Evolutionary conservation across 176 grass and related monocot genomes (phyloP).

Genomic region (Dendrocalamus sinicus): DNA sequence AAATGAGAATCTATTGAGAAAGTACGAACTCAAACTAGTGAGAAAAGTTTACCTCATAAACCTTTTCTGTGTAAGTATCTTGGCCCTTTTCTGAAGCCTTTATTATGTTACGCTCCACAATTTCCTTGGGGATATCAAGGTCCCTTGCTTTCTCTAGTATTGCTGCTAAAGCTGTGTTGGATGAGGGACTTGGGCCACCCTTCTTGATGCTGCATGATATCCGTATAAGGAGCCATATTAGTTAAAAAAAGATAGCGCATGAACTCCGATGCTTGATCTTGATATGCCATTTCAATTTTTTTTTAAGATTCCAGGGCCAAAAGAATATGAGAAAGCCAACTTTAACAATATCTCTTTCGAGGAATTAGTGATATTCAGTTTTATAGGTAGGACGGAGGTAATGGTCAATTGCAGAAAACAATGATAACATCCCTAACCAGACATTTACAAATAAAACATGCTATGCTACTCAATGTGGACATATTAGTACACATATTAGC

Average conservation of each 20-base stretch:
- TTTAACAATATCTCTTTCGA: constrained; percentile 9
- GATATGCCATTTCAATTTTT: constrained; percentile 2
- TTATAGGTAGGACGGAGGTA: neutral
- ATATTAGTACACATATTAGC: neutral
- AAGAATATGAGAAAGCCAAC: neutral
- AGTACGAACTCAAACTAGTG: constrained; percentile 25
- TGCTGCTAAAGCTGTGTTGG: constrained; percentile 81
- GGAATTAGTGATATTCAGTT: neutral
- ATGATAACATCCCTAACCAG: constrained; percentile 9
- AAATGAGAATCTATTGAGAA: neutral
- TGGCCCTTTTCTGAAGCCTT: constrained; percentile 94
- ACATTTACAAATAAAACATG: neutral
- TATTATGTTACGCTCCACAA: constrained; percentile 97
- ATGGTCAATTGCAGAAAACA: neutral
- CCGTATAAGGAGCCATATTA: neutral
- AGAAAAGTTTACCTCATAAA: constrained; percentile 71
- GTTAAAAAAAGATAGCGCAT: neutral
- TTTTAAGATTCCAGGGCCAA: neutral
- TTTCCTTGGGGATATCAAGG: constrained; percentile 88
- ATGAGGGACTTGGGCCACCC: constrained; percentile 75
- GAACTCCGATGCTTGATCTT: constrained; percentile 6
- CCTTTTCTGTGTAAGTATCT: constrained; percentile 89
- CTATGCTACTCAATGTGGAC: neutral
- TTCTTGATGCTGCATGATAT: constrained; percentile 77
- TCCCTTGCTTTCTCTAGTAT: constrained; percentile 86